A percentile compares a stretch with the other conserved stretches of the same genome.
These are phyloP conservation scores for Tetrahymena borealis DNA, from an alignment of 73 alveolate genomes.

Conservation along the genomic window DNA sequence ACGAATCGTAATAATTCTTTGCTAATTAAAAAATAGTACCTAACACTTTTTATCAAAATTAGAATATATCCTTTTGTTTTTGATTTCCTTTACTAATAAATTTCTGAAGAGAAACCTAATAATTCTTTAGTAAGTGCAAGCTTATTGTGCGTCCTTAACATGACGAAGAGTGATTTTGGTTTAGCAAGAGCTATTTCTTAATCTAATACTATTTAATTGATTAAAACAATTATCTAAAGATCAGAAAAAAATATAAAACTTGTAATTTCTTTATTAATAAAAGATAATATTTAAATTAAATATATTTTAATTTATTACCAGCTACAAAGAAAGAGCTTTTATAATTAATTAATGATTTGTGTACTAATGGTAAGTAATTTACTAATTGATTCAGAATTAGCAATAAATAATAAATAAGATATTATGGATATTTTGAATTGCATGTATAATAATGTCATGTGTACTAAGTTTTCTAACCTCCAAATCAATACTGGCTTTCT, in stretches of 20 bases:
- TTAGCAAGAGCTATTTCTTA: constrained; percentile 23
- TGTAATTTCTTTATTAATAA: constrained; percentile 6
- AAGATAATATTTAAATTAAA: neutral
- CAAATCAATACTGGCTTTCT: neutral
- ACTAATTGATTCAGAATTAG: neutral
- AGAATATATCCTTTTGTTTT: constrained; percentile 26
- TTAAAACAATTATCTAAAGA: constrained; percentile 16
- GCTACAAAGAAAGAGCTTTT: constrained; percentile 12
- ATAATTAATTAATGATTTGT: neutral
- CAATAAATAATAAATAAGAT: neutral
- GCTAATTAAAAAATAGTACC: too few species aligned
- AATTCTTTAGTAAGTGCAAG: constrained; percentile 16
- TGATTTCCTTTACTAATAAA: constrained; percentile 12
- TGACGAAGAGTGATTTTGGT: constrained; percentile 39
- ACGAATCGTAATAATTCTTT: constrained; percentile 12
- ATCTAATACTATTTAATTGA: constrained; percentile 15
- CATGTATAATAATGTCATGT: neutral
- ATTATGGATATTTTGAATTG: neutral
- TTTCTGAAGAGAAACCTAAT: constrained; percentile 13
- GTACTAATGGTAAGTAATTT: neutral
- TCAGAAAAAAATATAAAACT: constrained; percentile 12
- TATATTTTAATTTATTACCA: neutral
- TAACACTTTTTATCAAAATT: too few species aligned
- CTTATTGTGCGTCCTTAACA: constrained; percentile 17
- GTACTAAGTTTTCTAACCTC: neutral